These are phyloP conservation scores for Paraconiothyrium sp. DNA, from an alignment of 2,329 filamentous ascomycete genomes.

Conservation along the genomic window DNA sequence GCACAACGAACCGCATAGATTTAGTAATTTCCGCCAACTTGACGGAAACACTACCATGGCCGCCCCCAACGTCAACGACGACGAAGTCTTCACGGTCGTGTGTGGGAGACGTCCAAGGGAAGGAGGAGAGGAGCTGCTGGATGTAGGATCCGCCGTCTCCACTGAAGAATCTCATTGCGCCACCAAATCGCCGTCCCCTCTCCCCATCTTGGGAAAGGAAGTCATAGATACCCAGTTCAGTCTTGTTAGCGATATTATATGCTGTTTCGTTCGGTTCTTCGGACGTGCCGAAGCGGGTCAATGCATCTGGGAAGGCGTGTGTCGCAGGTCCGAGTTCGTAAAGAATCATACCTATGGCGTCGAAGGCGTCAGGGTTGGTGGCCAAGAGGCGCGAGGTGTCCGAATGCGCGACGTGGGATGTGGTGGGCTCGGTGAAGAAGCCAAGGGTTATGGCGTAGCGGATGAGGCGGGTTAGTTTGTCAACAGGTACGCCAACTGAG, in stretches of 20 bases:
- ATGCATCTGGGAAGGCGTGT: not conserved
- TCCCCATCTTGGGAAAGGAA: not conserved
- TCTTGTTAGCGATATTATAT: not conserved
- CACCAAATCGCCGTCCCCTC: not conserved
- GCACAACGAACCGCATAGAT: not conserved
- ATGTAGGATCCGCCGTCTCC: not conserved
- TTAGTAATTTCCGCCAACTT: not conserved
- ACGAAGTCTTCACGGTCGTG: not conserved
- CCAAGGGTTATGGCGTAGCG: not conserved
- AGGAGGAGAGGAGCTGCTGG: not conserved
- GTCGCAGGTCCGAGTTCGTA: slow-evolving; percentile 2
- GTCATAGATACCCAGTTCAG: not conserved
- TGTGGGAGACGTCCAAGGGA: not conserved
- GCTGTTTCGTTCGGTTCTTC: slow-evolving; percentile 2
- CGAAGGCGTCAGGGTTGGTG: not conserved
- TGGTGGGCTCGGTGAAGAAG: not conserved
- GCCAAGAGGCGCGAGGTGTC: not conserved
- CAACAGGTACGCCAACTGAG: not conserved
- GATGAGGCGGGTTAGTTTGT: not conserved
- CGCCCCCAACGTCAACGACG: slow-evolving; percentile 4
- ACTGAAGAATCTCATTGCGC: slow-evolving; percentile 2
- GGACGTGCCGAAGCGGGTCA: not conserved
- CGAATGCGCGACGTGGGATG: not conserved
- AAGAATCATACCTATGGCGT: slow-evolving; percentile 8
- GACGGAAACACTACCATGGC: not conserved